Conservation (phyloP, 129 eudicot genomes). For the Artemisia argyi region DNA sequence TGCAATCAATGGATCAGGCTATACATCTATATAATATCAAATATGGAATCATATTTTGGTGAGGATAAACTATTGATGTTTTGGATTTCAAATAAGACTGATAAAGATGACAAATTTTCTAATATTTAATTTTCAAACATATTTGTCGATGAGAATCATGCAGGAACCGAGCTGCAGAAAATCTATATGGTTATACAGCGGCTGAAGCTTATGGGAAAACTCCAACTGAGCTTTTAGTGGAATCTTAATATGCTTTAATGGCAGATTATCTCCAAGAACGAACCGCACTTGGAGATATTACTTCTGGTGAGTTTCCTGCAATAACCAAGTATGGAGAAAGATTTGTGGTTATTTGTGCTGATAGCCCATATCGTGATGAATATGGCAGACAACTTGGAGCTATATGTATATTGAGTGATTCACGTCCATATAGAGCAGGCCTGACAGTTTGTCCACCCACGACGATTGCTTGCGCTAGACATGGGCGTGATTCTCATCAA, state of each 20-base stretch:
- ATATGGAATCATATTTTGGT: neutral
- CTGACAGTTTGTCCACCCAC: constrained; percentile 13
- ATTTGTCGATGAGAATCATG: constrained; percentile 1
- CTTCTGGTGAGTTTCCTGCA: constrained; percentile 76
- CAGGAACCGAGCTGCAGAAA: constrained; percentile 76
- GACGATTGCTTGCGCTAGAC: neutral
- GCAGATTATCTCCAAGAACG: constrained; percentile 68
- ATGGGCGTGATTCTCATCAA: constrained; percentile 45
- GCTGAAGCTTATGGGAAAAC: constrained; percentile 58
- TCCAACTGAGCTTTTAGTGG: constrained; percentile 41
- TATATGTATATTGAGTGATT: constrained; percentile 50
- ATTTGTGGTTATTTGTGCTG: constrained; percentile 43
- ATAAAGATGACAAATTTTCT: too few species aligned
- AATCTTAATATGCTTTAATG: constrained; percentile 28
- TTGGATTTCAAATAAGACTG: neutral
- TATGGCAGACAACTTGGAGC: constrained; percentile 47
- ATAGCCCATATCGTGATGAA: constrained; percentile 62
- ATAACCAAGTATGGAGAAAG: constrained; percentile 51
- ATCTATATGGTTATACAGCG: constrained; percentile 55
- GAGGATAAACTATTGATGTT: neutral
- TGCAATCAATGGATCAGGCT: constrained; percentile 78
- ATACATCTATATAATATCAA: neutral
- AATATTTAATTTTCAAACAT: neutral
- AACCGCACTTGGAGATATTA: constrained; percentile 47
- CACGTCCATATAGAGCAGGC: constrained; percentile 41